phyloP scores from a whole-genome alignment of 345 rosid genomes.

The Alliaria petiolata region DNA sequence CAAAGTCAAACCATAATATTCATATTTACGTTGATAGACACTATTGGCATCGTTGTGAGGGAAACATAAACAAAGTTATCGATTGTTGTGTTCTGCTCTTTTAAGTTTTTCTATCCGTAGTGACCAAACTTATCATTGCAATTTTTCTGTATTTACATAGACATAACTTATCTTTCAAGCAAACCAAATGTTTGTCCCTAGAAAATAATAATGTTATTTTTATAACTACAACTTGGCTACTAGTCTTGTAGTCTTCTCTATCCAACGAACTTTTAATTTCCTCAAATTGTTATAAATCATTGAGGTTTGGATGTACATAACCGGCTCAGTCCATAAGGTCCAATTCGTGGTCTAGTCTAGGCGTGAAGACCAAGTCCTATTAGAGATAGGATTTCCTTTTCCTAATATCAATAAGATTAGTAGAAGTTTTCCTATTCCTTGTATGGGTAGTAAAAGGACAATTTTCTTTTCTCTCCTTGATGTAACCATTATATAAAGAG shows the following conservation, averaged over 20 bases:
- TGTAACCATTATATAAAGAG: no score
- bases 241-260: constrained; percentile 13
- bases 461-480: no score
- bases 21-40: background rate
- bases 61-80: constrained; percentile 23
- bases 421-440: no score
- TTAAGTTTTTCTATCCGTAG: background rate
- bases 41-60: background rate
- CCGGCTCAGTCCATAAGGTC: no score
- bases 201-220: constrained; percentile 12
- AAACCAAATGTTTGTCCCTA: constrained; percentile 23
- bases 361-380: no score
- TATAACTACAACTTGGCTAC: constrained; percentile 30
- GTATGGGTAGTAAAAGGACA: no score
- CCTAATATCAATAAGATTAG: no score
- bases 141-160: constrained; percentile 19
- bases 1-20: background rate
- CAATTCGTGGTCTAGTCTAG: no score
- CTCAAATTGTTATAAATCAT: no score
- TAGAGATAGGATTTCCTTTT: no score
- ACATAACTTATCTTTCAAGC: constrained; percentile 29
- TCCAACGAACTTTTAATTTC: constrained; percentile 15
- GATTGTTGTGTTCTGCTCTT: constrained; percentile 13
- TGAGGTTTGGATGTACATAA: no score
- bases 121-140: constrained; percentile 22